These are phyloP conservation scores for Margaritispora aquatica DNA, from an alignment of 495 filamentous ascomycete genomes.

Conservation along the genomic window DNA sequence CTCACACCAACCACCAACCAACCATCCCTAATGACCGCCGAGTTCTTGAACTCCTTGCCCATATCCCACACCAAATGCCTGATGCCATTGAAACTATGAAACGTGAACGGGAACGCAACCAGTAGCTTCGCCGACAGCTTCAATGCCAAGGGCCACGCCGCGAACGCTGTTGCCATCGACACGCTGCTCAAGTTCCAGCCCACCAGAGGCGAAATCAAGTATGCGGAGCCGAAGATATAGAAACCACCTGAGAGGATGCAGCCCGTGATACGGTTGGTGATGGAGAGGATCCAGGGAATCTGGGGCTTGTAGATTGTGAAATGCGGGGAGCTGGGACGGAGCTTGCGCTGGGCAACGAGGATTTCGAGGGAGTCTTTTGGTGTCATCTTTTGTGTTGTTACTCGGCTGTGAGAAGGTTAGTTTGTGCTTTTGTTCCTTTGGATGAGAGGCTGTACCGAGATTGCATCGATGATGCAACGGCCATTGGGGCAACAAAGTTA, in stretches of 20 bases:
- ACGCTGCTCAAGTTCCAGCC: slow-evolving; percentile 84
- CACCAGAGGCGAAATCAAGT: slow-evolving; percentile 72
- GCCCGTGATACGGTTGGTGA: slow-evolving; percentile 78
- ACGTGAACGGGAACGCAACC: slow-evolving; percentile 78
- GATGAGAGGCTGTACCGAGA: slow-evolving; percentile 38
- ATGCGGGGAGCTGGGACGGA: slow-evolving; percentile 83
- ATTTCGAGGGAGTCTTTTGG: slow-evolving; percentile 56
- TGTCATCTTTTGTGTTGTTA: slow-evolving; percentile 53
- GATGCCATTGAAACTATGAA: slow-evolving; percentile 81
- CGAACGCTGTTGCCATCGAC: slow-evolving; percentile 72
- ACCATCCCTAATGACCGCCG: slow-evolving; percentile 65
- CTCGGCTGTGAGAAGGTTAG: slow-evolving; percentile 33
- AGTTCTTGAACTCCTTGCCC: slow-evolving; percentile 60
- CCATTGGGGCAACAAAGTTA: slow-evolving; percentile 14
- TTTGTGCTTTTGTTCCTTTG: slow-evolving; percentile 16
- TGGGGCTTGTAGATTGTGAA: slow-evolving; percentile 82
- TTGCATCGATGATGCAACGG: slow-evolving; percentile 33
- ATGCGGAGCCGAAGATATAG: slow-evolving; percentile 79
- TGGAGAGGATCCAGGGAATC: slow-evolving; percentile 76
- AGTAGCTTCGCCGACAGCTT: slow-evolving; percentile 69
- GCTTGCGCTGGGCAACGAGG: slow-evolving; percentile 76
- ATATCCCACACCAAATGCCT: slow-evolving; percentile 87
- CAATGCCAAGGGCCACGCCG: slow-evolving; percentile 52
- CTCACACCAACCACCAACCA: slow-evolving; percentile 68
- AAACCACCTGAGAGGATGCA: slow-evolving; percentile 61